phyloP scores from a whole-genome alignment of 208 protist genomes.

The Trypanosoma boissoni region DNA sequence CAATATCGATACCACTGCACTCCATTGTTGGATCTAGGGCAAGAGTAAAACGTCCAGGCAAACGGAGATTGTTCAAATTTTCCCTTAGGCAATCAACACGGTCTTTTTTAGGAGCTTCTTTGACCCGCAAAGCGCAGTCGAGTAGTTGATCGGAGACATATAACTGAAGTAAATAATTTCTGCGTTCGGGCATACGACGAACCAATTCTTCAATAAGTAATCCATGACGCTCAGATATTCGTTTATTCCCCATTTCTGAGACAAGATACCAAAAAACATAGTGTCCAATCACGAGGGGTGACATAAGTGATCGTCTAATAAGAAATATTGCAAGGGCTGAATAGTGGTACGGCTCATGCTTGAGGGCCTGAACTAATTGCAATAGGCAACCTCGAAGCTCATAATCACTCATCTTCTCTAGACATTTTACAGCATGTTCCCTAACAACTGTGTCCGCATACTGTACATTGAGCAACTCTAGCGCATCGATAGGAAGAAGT shows the following conservation, averaged over 20 bases:
- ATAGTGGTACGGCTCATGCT: slow-evolving; percentile 86
- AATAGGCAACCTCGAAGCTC: slow-evolving; percentile 72
- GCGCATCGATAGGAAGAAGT: slow-evolving; percentile 57
- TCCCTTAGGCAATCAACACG: slow-evolving; percentile 38
- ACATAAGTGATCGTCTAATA: slow-evolving; percentile 56
- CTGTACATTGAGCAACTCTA: slow-evolving; percentile 76
- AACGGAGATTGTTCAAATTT: slow-evolving; percentile 41
- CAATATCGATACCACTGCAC: slow-evolving; percentile 67
- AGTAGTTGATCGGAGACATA: slow-evolving; percentile 62
- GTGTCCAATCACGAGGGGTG: slow-evolving; percentile 75
- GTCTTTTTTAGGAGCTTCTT: slow-evolving; percentile 52
- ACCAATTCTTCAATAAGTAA: slow-evolving; percentile 84
- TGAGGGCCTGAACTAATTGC: slow-evolving; percentile 87
- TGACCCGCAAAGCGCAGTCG: slow-evolving; percentile 50
- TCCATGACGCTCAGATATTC: slow-evolving; percentile 71
- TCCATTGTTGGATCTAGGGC: slow-evolving; percentile 70
- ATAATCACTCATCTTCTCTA: slow-evolving; percentile 62
- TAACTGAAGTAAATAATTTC: slow-evolving; percentile 51
- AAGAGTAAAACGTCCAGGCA: slow-evolving; percentile 63
- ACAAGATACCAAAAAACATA: slow-evolving; percentile 89
- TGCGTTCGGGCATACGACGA: slow-evolving; percentile 47
- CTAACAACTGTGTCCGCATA: slow-evolving; percentile 67
- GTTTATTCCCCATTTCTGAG: slow-evolving; percentile 73
- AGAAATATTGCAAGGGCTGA: slow-evolving; percentile 68
- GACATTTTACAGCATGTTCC: slow-evolving; percentile 61